Base-by-base conservation (phyloP, 441 rosid genomes). In the Populus tomentosa region DNA sequence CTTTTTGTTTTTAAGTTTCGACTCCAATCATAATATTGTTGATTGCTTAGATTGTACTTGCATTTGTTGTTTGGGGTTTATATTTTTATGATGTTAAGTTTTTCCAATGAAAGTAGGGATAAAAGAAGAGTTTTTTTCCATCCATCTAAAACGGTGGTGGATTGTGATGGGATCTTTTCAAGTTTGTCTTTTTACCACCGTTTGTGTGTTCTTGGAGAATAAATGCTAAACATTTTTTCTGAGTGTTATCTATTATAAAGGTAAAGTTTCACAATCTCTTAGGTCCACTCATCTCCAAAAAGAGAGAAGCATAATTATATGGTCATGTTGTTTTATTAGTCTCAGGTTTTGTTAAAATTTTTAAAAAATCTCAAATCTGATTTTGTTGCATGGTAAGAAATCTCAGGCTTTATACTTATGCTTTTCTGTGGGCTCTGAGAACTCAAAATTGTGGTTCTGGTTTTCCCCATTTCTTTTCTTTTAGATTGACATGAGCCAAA, bases 391-490 rank as follows among this genome's bases (percentile, higher is more conserved):
- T 32, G 23, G 26, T 33, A 26, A 20, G 24, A 26, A 77, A 23
- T 77, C 36, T 77, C 40, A 74, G 53, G 73, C 38, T 40, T 42
- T 24, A 67, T 70, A 13, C 28, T 62, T 33, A 28, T 67, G 30
- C 21, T 63, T 26, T 46, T 6, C 28, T 14, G 1, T 53, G 40
- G 69, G 46, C 61, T 75, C 77, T 75, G 42, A 56, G 5, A n/a
- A 30, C 33, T 76, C 3, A 77, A 74, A 53, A 6, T 61, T 70
- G 70, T 33, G 50, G 62, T 40, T 56, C 18, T 73, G 20, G 14
- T 2, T 64, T 23, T 42, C 32, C 62, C 24, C 18, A 40, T 24
- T 46, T 64, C 21, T 66, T 80, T 67, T 36, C 59, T 26, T 50
- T 56, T 28, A 28, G 64, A 67, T 78, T 28, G 50, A 75, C 38